Evolutionary conservation across 306 rosid genomes (phyloP).

Genomic region (Prunus mira): DNA sequence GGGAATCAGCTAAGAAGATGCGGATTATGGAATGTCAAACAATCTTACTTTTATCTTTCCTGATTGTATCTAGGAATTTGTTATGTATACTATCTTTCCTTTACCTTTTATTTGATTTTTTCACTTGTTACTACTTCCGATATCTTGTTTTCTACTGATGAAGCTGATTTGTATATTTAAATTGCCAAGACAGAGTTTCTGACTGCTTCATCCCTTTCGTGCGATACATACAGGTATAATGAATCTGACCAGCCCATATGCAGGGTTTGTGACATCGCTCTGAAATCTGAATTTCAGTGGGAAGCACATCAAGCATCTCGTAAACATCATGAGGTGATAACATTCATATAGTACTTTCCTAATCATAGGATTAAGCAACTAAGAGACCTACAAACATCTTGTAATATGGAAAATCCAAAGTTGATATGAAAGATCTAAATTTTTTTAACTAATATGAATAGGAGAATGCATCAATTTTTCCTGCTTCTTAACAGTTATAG

Average conservation of each 20-base stretch:
- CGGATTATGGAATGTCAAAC: background rate
- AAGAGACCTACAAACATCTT: background rate
- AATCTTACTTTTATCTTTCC: background rate
- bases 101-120: background rate
- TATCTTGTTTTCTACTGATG: background rate
- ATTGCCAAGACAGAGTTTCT: conserved; percentile 16
- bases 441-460: background rate
- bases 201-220: conserved; percentile 6
- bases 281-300: conserved; percentile 75
- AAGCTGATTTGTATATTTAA: background rate
- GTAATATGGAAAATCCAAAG: background rate
- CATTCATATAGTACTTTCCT: background rate
- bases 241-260: conserved; percentile 82
- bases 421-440: background rate
- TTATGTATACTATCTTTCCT: background rate
- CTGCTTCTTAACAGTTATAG: background rate
- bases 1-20: background rate
- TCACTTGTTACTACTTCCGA: background rate
- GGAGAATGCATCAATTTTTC: background rate
- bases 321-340: conserved; percentile 79
- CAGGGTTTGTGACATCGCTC: conserved; percentile 66
- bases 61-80: background rate
- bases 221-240: conserved; percentile 56
- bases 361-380: background rate
- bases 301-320: conserved; percentile 86